Evolutionary conservation across 2,329 filamentous ascomycete species (phyloP), one percentile per base, ranked within the genome.

Genomic region (Cordyceps militaris): DNA sequence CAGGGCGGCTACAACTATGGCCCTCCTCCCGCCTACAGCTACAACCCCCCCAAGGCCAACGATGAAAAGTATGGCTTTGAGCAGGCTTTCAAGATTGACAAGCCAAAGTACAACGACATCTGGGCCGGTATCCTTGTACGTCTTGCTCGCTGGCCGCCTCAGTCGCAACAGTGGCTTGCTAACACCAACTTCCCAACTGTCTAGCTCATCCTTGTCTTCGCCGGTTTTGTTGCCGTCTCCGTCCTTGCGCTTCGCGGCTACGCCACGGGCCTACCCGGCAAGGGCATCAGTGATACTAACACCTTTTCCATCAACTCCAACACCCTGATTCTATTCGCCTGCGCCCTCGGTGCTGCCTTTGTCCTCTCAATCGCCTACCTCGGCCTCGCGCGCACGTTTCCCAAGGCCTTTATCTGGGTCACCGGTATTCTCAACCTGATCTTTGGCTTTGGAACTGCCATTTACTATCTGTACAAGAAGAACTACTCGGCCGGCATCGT

Each of bases 341-440:
- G 95, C 69, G 83, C 89, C 8, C 78, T 97, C 8, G 82, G 76
- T 16, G 79, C 91, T 40, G 88, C 91, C 5, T 78, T 92, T 23
- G 79, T 89, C 1, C 75, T 96, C 43, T 92, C 89, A 36, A 88
- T 84, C 67, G 78, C 74, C 23, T 97, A 97, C 69, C 84, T 97
- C 65, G 83, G 84, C 71, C 71, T 86, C 2, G 88, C 89, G 7
- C 84, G 91, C 57, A 74, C 82, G 48, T 93, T 93, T 63, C 91
- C 92, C 3, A 95, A 94, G 73, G 83, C 90, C 67, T 91, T 96
- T 64, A 95, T 97, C 69, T 97, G 91, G 89, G 82, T 91, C 40
- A 95, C 91, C 0, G 91, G 90, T 13, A 93, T 96, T 53, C 77
- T 96, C 58, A 95, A 97, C 71, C 88, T 96, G 65, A 75, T 87